Percentiles rank a stretch among this genome's conserved stretches.
Evolutionary conservation across 2,329 filamentous ascomycete genomes (phyloP).

Genomic region (Sporothrix protearum): DNA sequence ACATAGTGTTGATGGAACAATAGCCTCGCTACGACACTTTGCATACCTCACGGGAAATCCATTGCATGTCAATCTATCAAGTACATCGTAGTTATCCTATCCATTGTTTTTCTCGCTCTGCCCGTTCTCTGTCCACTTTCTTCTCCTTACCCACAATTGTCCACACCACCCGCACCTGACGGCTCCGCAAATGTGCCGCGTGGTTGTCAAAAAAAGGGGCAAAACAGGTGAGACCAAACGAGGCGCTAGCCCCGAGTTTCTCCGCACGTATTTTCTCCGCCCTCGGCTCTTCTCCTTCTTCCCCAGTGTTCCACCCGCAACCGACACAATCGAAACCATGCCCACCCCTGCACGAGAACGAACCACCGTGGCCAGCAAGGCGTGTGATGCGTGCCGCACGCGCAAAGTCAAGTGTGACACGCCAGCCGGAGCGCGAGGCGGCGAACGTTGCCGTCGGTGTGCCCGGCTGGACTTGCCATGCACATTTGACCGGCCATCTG

Average conservation of each 20-base stretch:
- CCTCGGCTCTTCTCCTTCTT: neutral
- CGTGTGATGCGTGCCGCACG: neutral
- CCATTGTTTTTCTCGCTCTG: too few relatives aligned
- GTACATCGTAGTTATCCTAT: too few relatives aligned
- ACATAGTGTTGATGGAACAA: too few relatives aligned
- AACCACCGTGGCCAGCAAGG: constrained; percentile 9
- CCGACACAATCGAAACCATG: neutral
- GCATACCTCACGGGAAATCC: too few relatives aligned
- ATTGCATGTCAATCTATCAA: too few relatives aligned
- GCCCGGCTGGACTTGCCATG: neutral
- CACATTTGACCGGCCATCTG: neutral
- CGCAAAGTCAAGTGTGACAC: constrained; percentile 14
- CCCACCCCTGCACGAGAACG: neutral
- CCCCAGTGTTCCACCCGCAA: neutral
- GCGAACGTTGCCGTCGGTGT: neutral
- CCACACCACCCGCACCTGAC: too few relatives aligned
- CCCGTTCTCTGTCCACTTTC: neutral
- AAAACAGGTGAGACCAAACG: neutral
- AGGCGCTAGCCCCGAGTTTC: neutral
- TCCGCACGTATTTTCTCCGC: constrained; percentile 3
- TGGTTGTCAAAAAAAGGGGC: neutral
- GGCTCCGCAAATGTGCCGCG: neutral
- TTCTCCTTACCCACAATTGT: neutral
- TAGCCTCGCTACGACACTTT: too few relatives aligned
- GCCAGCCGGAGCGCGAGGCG: neutral